Percentiles rank a stretch among this genome's conserved stretches.
Conservation (phyloP, 129 eudicot genomes). For the Pulicaria dysenterica region DNA sequence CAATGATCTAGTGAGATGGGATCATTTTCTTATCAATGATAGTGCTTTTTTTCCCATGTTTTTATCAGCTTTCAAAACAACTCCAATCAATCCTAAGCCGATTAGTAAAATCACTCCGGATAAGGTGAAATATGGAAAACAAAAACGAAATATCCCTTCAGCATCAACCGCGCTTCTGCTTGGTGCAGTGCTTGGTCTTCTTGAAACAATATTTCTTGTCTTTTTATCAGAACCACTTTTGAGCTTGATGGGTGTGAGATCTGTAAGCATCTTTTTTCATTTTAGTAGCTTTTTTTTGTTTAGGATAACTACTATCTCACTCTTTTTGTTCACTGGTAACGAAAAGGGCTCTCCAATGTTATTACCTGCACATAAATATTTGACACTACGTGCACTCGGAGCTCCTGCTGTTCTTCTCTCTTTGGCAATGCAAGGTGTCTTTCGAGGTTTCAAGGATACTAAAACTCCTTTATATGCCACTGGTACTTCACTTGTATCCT, state of each 20-base stretch:
- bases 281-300: background rate
- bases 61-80: constrained; percentile 32
- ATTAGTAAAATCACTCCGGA: constrained; percentile 14
- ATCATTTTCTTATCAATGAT: background rate
- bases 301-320: background rate
- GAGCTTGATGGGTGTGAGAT: constrained; percentile 68
- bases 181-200: constrained; percentile 72
- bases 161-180: constrained; percentile 75
- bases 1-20: background rate
- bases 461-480: constrained; percentile 89
- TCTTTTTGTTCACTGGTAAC: background rate
- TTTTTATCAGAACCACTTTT: constrained; percentile 57
- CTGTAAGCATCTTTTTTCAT: constrained; percentile 43
- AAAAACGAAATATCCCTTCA: constrained; percentile 63
- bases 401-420: constrained; percentile 97
- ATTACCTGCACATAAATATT: constrained; percentile 62
- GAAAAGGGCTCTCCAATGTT: constrained; percentile 72
- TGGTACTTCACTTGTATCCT: constrained; percentile 39
- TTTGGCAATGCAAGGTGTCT: constrained; percentile 95
- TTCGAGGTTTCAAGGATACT: constrained; percentile 93
- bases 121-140: constrained; percentile 21
- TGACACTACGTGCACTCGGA: constrained; percentile 75
- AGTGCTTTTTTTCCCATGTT: background rate
- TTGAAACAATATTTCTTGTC: constrained; percentile 62
- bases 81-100: constrained; percentile 21